Percentiles rank a stretch among this genome's conserved stretches.
Evolutionary conservation across 768 basidiomycete species (phyloP).

Genomic region (Mycena haematopus): DNA sequence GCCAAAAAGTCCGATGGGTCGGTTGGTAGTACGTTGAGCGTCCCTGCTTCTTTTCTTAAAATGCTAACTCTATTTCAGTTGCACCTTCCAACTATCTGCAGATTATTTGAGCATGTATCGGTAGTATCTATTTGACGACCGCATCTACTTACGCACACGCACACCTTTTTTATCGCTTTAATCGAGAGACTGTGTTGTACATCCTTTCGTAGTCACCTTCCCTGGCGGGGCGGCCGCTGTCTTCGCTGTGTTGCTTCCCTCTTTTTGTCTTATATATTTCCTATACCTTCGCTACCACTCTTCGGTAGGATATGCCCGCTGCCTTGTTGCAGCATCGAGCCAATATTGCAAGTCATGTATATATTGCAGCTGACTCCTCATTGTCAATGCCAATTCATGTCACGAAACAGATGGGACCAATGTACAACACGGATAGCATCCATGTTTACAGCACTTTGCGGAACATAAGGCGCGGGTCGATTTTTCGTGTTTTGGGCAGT

Average conservation of each 20-base stretch:
- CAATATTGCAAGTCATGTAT: conserved; percentile 18
- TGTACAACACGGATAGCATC: conserved; percentile 16
- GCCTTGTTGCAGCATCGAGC: neutral
- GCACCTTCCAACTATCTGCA: conserved; percentile 89
- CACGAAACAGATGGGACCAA: too few species aligned
- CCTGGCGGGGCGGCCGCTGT: conserved; percentile 11
- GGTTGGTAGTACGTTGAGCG: conserved; percentile 73
- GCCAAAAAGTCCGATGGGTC: conserved; percentile 79
- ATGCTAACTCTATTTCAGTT: conserved; percentile 49
- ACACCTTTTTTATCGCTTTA: conserved; percentile 16
- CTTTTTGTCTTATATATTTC: conserved; percentile 12
- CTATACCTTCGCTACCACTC: conserved; percentile 19
- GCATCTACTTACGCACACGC: conserved; percentile 23
- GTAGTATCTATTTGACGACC: conserved; percentile 32
- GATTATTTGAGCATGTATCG: conserved; percentile 58
- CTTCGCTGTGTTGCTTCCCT: conserved; percentile 15
- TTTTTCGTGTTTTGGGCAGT: too few species aligned
- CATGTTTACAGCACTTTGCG: too few species aligned
- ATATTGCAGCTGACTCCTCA: conserved; percentile 6
- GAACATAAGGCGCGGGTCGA: too few species aligned
- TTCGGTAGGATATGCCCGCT: conserved; percentile 4
- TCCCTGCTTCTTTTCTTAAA: neutral
- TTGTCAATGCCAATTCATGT: too few species aligned
- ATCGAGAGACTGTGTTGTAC: conserved; percentile 32
- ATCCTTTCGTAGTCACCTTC: conserved; percentile 19